Base-by-base conservation (phyloP, 2,329 filamentous ascomycete genomes). In the Neocucurbitaria cava region DNA sequence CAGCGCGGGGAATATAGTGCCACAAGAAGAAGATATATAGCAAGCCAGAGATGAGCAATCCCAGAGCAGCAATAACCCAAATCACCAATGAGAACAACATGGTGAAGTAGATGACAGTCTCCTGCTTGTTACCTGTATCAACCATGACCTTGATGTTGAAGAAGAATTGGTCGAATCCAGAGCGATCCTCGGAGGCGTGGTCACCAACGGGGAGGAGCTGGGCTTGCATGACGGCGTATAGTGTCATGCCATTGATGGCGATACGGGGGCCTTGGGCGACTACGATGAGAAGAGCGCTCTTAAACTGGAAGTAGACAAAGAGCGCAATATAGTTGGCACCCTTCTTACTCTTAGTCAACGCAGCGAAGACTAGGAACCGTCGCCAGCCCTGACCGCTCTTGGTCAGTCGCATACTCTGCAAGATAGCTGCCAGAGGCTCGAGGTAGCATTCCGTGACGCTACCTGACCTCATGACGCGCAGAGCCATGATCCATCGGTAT, bases 81-180 rank as follows among this genome's bases (percentile, higher is more conserved):
- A 98, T 86, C 49, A 97, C 74, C 20, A 96, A 76, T 3, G 94
- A 97, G 77, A 96, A 98, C 59, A 92, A 79, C 95, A 98, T 98
- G 76, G 91, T 89, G 35, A 88, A 90, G 46, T 98, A 82, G 64
- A 97, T 90, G 56, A 95, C 78, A 1, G 90, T 91, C 75, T 96
- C 91, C 61, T 88, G 86, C 58, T 86, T 87, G 73, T 96, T 89
- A 46, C 72, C 72, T 30, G 88, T 80, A 15, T 88, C 81, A 26
- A 90, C 90, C 30, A 98, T 83, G 9, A 83, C 78, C 64, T 86
- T 83, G 62, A 98, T 82, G 68, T 97, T 97, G 68, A 88, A 79
- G 73, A 95, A 96, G 77, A 98, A 96, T 57, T 89, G 87, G 17
- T 85, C 78, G 26, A 96, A 78, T 0, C 85, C 83, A 15, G 85